A percentile compares a stretch with the other conserved stretches of the same genome.
These are phyloP conservation scores for Pseudonitzschia delicatissima DNA, from an alignment of 108 stramenopile genomes.

Conservation along the genomic window DNA sequence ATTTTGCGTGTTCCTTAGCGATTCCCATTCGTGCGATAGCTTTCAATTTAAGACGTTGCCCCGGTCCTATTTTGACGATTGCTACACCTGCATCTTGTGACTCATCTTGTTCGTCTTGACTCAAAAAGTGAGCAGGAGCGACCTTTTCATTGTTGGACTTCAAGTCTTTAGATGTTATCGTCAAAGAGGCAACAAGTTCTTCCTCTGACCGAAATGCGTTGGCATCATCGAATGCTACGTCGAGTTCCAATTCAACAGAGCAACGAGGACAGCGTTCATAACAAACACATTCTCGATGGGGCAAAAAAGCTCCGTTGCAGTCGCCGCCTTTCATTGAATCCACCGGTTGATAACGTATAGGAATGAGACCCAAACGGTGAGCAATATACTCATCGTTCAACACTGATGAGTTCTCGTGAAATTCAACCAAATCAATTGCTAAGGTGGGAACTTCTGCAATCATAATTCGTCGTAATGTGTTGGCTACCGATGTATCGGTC, in stretches of 20 bases:
- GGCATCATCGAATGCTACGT: constrained; percentile 73
- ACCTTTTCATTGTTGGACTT: constrained; percentile 68
- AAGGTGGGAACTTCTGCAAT: constrained; percentile 96
- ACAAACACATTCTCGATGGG: constrained; percentile 83
- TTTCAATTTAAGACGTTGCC: constrained; percentile 90
- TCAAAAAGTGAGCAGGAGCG: constrained; percentile 79
- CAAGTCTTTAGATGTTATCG: constrained; percentile 75
- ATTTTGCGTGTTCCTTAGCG: constrained; percentile 97
- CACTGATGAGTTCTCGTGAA: constrained; percentile 90
- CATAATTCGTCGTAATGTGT: constrained; percentile 94
- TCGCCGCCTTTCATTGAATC: constrained; percentile 69
- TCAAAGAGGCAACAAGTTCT: constrained; percentile 63
- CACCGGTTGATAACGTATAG: constrained; percentile 71
- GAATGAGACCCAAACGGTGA: constrained; percentile 95
- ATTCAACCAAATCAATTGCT: constrained; percentile 95
- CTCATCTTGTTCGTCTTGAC: constrained; percentile 76
- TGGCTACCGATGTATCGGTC: constrained; percentile 94
- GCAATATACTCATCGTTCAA: constrained; percentile 97
- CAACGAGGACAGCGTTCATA: constrained; percentile 81
- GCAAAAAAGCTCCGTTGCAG: constrained; percentile 62
- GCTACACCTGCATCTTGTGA: constrained; percentile 88
- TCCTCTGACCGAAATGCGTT: constrained; percentile 49
- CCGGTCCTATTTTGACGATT: constrained; percentile 92
- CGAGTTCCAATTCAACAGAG: constrained; percentile 85
- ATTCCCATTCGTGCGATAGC: constrained; percentile 95